Evolutionary conservation across 108 stramenopile genomes (phyloP).

Genomic region (Pseudonitzschia pungens): DNA sequence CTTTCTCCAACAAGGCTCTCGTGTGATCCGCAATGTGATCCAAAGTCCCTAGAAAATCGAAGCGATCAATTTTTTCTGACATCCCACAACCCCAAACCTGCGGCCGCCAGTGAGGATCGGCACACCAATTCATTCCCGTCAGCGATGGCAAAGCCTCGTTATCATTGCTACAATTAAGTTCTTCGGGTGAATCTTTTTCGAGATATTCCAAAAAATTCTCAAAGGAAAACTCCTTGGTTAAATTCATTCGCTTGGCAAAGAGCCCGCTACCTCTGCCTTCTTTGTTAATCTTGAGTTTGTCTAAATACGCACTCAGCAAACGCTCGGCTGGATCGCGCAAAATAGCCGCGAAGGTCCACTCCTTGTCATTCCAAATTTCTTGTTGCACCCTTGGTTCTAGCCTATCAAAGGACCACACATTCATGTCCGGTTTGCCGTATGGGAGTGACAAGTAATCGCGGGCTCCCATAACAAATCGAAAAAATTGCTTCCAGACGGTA

Average conservation of each 20-base stretch:
- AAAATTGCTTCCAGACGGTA: constrained; percentile 53
- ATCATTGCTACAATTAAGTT: constrained; percentile 13
- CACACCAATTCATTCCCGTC: constrained; percentile 32
- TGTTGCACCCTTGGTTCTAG: constrained; percentile 25
- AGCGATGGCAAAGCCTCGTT: neutral
- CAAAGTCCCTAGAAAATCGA: constrained; percentile 51
- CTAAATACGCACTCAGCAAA: constrained; percentile 42
- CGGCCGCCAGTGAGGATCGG: constrained; percentile 58
- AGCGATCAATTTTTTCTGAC: constrained; percentile 35
- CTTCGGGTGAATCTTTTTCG: neutral
- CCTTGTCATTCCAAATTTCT: constrained; percentile 33
- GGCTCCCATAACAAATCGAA: constrained; percentile 42
- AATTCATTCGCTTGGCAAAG: constrained; percentile 7
- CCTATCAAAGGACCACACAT: constrained; percentile 26
- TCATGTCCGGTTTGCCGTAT: constrained; percentile 43
- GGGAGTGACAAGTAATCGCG: constrained; percentile 54
- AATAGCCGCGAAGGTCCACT: constrained; percentile 52
- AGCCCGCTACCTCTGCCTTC: neutral
- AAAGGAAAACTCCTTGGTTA: constrained; percentile 29
- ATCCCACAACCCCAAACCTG: constrained; percentile 52
- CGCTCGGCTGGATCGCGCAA: constrained; percentile 54
- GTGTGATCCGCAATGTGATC: constrained; percentile 43
- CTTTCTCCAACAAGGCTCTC: constrained; percentile 39
- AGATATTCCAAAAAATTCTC: constrained; percentile 40
- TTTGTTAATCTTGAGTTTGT: constrained; percentile 15